Base-by-base conservation (phyloP, 805 yeast species). In the Suhomyces kilbournensis region DNA sequence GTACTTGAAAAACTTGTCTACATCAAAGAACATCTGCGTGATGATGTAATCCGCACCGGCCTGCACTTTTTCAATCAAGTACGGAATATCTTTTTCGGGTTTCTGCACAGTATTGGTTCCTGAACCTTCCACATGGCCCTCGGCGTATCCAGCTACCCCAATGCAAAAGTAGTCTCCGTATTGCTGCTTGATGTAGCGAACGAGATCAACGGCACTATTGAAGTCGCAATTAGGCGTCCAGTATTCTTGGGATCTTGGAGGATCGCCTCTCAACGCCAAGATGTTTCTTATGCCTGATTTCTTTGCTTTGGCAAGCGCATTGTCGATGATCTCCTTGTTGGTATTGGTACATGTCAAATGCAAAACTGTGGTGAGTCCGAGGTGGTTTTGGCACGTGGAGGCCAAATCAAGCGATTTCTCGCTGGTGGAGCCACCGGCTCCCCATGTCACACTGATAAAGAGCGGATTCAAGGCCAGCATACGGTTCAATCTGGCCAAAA, bases 81-180 rank as follows among this genome's bases (percentile, higher is more conserved):
- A 90, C 6, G 94, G 93, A 46, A 93, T 63, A 68, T 93, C 99
- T 46, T 78, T 78, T 20, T 66, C 65, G 0, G 86, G 83, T 60
- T 83, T 80, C 66, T 91, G 97, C 34, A 76, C 77, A 7, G 82
- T 69, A 22, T 46, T 47, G 10, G 53, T 42, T 59, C 85, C 89
- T 1, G 90, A 78, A 12, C 96, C 93, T 60, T 92, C 97, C 34
- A 90, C 91, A 70, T 93, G 97, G 17, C 99, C 99, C 66, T 93
- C 99, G 7, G 99, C 97, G 68, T 93, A 93, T 1, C 96, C 97
- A 1, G 99, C 99, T 14, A 93, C 99, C 54, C 99, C 99, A 51
- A 93, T 77, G 65, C 97, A 88, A 71, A 93, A 93, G 60, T 84
- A 86, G 64, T 88, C 88, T 3, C 90, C 94, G 65, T 92, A 77